Base-by-base conservation (phyloP, 768 basidiomycete species). In the Rubroboletus pulcherrimus region DNA sequence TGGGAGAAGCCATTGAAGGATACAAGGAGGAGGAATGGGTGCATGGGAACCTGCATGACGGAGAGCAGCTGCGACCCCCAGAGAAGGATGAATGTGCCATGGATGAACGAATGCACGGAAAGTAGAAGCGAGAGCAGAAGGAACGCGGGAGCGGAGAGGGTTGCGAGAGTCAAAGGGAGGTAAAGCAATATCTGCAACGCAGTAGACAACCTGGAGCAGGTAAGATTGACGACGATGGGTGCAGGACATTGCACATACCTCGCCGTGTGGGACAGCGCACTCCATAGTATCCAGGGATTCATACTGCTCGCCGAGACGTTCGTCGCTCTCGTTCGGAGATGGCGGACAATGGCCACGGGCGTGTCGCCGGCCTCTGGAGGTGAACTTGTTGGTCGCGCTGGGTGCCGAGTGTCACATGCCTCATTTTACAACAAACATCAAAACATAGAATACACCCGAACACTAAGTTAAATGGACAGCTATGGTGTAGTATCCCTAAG, bases 1-100 rank as follows among this genome's bases (percentile, higher is more conserved):
- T 85, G 78, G 2, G 89, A 82, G 71, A 91, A 92, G 37, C 85
- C 78, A 68, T 93, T 93, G 80, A 93, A 93, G 68, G 83, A 89
- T 54, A 93, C 82, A 47, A 93, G 85, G 41, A 93, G 83, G 34
- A 93, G 79, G 72, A 93, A 90, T 0, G 91, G 85, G 69, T 93
- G 91, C 77, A 91, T 85, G 9, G 91, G 91, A 33, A 93, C 81
- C 73, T 93, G 91, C 53, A 92, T 76, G 56, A 93, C 78, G 14
- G 89, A 84, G 49, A 93, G 77, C 14, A 82, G 80, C 44, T 82
- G 76, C 12, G 88, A 89, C 53, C 83, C 82, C 82, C 84, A 89
- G 54, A 90, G 61, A 40, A 89, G 77, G 55, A 83, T 76, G 64
- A 92, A 77, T 2, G 89, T 89, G 53, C 91, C 89, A 77, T 93